A percentile compares a stretch with the other conserved stretches of the same genome.
Evolutionary conservation across 106 monocot genomes (phyloP).

Genomic region (Ottelia alismoides): DNA sequence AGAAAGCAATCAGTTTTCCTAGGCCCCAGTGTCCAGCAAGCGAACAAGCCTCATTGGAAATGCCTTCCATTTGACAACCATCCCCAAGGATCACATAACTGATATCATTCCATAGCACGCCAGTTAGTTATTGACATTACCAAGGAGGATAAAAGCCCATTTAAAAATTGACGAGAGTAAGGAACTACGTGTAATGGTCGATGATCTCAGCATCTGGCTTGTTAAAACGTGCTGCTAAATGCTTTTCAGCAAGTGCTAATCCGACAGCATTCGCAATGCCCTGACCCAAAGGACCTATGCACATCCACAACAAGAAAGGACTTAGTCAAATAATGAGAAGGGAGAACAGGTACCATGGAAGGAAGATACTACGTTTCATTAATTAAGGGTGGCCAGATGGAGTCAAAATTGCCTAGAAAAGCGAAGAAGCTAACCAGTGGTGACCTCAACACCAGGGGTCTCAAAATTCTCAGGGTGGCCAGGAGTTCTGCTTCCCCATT

Average conservation of each 20-base stretch:
- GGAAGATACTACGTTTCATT: background rate
- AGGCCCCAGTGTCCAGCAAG: conserved; percentile 93
- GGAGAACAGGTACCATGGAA: too few species aligned
- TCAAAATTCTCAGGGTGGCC: conserved; percentile 98
- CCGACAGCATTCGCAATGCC: conserved; percentile 85
- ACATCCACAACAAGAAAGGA: too few species aligned
- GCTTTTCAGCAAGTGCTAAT: conserved; percentile 72
- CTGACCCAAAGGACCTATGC: conserved; percentile 81
- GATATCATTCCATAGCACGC: background rate
- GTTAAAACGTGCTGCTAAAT: conserved; percentile 72
- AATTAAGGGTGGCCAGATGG: background rate
- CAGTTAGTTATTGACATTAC: too few species aligned
- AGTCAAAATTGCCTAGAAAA: too few species aligned
- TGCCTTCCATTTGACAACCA: conserved; percentile 80
- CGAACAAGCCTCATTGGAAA: conserved; percentile 77
- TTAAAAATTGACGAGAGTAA: too few species aligned
- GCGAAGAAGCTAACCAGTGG: conserved; percentile 66
- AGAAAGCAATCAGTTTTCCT: conserved; percentile 91
- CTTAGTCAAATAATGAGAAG: too few species aligned
- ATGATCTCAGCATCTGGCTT: conserved; percentile 63
- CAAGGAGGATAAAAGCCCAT: background rate
- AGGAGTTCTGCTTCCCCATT: conserved; percentile 91
- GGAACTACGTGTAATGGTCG: conserved; percentile 90
- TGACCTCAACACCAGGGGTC: conserved; percentile 86
- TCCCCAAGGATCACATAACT: conserved; percentile 70